phyloP scores from a whole-genome alignment of 2,329 filamentous ascomycete species.

The Gremmenia infestans region DNA sequence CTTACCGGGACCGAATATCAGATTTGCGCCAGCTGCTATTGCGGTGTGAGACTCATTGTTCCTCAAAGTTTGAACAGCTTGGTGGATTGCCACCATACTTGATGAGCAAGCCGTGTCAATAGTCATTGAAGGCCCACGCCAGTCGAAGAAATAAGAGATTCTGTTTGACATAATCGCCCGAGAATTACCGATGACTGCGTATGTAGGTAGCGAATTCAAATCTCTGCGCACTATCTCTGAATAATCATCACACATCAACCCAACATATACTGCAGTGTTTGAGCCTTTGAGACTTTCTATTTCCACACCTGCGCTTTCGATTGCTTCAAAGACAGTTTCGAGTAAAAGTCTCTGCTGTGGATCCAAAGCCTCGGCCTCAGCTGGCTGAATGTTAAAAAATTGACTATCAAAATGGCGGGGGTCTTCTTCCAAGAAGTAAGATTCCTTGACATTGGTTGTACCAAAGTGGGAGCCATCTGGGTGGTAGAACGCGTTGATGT shows the following conservation, averaged over 20 bases:
- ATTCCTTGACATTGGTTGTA: slow-evolving; percentile 11
- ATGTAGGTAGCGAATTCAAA: slow-evolving; percentile 30
- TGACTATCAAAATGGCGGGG: slow-evolving; percentile 35
- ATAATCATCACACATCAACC: slow-evolving; percentile 27
- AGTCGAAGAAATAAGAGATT: slow-evolving; percentile 38
- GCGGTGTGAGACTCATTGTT: slow-evolving; percentile 13
- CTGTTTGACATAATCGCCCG: slow-evolving; percentile 36
- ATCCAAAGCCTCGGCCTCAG: slow-evolving; percentile 27
- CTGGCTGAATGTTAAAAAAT: slow-evolving; percentile 28
- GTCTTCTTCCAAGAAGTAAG: slow-evolving; percentile 34
- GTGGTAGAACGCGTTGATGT: slow-evolving; percentile 48
- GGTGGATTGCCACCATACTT: slow-evolving; percentile 33
- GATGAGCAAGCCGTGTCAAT: slow-evolving; percentile 39
- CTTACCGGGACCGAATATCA: slow-evolving; percentile 27
- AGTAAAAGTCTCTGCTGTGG: slow-evolving; percentile 20
- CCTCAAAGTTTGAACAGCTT: slow-evolving; percentile 19
- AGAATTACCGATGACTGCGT: slow-evolving; percentile 32
- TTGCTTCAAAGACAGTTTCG: slow-evolving; percentile 27
- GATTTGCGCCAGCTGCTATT: slow-evolving; percentile 21
- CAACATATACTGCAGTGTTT: slow-evolving; percentile 29
- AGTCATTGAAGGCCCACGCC: slow-evolving; percentile 34
- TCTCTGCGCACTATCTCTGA: slow-evolving; percentile 29
- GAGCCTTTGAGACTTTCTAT: slow-evolving; percentile 16
- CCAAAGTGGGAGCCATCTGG: slow-evolving; percentile 39
- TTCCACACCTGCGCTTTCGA: slow-evolving; percentile 24